phyloP scores from a whole-genome alignment of 1,284 basidiomycete species.

The Trichosporon coremiiforme region DNA sequence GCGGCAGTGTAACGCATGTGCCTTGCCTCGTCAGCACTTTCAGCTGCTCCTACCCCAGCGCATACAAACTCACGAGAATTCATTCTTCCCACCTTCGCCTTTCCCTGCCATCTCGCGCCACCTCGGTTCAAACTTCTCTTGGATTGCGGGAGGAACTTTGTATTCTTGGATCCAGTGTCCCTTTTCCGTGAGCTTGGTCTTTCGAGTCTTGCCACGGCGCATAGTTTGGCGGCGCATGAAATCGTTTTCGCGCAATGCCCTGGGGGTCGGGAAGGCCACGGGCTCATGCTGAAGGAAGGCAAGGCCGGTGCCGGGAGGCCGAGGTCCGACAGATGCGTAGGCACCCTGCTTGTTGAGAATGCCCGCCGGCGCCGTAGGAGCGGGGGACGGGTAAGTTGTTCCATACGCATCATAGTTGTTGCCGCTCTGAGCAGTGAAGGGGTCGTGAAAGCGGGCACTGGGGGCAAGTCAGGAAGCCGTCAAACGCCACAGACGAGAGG shows the following conservation, averaged over 20 bases:
- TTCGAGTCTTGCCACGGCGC: conserved; percentile 80
- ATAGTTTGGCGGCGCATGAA: conserved; percentile 75
- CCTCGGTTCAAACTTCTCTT: conserved; percentile 79
- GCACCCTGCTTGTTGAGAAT: conserved; percentile 11
- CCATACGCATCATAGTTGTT: conserved; percentile 10
- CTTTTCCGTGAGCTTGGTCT: conserved; percentile 78
- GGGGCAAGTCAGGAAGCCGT: too few relatives aligned
- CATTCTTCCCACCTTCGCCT: conserved; percentile 31
- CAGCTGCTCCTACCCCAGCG: too few relatives aligned
- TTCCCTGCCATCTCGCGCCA: conserved; percentile 59
- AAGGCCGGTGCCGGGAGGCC: neutral
- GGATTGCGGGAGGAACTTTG: conserved; percentile 82
- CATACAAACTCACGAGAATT: conserved; percentile 8
- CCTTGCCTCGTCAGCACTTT: too few relatives aligned
- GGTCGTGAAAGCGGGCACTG: neutral
- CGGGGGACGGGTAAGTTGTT: neutral
- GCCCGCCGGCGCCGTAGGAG: neutral
- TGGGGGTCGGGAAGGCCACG: conserved; percentile 19
- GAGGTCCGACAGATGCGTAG: neutral
- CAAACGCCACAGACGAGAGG: too few relatives aligned
- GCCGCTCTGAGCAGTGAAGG: neutral
- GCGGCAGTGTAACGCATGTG: conserved; percentile 93
- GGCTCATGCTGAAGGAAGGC: neutral
- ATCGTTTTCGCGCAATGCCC: conserved; percentile 47
- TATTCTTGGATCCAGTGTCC: conserved; percentile 88